Evolutionary conservation across 495 filamentous ascomycete genomes (phyloP).

Genomic region (Usnea hakonensis): DNA sequence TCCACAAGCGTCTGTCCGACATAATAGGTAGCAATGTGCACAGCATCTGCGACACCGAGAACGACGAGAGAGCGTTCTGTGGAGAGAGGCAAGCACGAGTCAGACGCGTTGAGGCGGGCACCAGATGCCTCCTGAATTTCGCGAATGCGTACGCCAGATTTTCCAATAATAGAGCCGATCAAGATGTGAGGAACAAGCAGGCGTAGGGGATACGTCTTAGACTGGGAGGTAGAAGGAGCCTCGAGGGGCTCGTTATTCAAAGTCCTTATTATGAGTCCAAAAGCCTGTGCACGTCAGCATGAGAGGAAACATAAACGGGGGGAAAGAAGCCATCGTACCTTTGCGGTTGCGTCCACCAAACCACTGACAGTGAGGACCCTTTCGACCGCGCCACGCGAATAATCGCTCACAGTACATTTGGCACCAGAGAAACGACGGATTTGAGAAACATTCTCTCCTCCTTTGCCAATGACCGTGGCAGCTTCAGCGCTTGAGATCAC

Average conservation of each 20-base stretch:
- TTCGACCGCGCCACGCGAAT: slow-evolving; percentile 91
- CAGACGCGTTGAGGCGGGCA: slow-evolving; percentile 91
- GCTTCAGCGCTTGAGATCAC: slow-evolving; percentile 95
- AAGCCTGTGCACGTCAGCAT: slow-evolving; percentile 55
- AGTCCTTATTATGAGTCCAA: slow-evolving; percentile 95
- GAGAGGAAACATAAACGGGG: background rate
- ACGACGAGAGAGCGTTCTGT: slow-evolving; percentile 95
- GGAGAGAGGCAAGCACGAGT: slow-evolving; percentile 84
- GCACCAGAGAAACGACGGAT: slow-evolving; percentile 86
- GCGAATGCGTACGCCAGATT: slow-evolving; percentile 87
- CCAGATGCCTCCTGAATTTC: slow-evolving; percentile 98
- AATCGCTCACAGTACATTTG: slow-evolving; percentile 98
- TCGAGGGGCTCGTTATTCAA: slow-evolving; percentile 92
- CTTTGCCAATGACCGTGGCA: slow-evolving; percentile 96
- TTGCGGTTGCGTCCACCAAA: slow-evolving; percentile 88
- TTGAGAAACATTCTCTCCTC: slow-evolving; percentile 94
- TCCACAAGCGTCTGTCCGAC: slow-evolving; percentile 92
- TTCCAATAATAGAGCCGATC: slow-evolving; percentile 97
- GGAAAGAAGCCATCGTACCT: slow-evolving; percentile 50
- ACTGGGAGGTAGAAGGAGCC: slow-evolving; percentile 76
- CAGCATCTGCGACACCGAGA: slow-evolving; percentile 82
- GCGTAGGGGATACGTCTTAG: slow-evolving; percentile 94
- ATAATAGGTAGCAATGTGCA: slow-evolving; percentile 98
- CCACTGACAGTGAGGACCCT: slow-evolving; percentile 96
- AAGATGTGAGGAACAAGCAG: slow-evolving; percentile 93